Evolutionary conservation across 805 yeast genomes (phyloP).

Genomic region (Debaryomyces prosopidis): DNA sequence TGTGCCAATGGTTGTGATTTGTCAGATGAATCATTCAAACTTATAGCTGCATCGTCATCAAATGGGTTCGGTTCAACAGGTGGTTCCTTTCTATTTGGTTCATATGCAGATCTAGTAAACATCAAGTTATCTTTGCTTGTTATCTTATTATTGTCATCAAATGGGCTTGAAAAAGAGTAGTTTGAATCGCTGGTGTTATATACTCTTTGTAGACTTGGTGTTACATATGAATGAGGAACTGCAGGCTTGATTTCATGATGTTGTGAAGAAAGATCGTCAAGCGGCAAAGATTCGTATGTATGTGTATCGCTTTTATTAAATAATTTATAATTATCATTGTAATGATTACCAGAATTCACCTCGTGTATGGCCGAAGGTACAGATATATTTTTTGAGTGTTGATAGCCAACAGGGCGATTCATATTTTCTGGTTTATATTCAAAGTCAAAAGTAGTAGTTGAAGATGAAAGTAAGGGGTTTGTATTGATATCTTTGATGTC

Average conservation of each 20-base stretch:
- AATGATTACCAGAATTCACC: constrained; percentile 1
- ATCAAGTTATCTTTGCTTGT: constrained; percentile 5
- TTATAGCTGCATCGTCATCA: background rate
- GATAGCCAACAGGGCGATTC: background rate
- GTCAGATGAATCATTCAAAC: background rate
- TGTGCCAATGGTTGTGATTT: background rate
- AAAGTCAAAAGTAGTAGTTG: constrained; percentile 12
- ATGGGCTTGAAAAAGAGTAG: constrained; percentile 8
- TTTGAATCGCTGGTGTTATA: background rate
- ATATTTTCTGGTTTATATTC: constrained; percentile 2
- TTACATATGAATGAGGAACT: background rate
- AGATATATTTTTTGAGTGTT: background rate
- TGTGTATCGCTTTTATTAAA: constrained; percentile 4
- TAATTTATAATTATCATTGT: constrained; percentile 19
- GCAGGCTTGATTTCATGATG: background rate
- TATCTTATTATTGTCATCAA: constrained; percentile 7
- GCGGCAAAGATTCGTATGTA: constrained; percentile 9
- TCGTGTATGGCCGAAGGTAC: constrained; percentile 6
- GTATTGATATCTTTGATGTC: constrained; percentile 21
- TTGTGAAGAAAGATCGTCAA: constrained; percentile 4
- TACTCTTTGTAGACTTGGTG: background rate
- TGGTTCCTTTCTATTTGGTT: background rate
- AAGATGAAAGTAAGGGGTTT: constrained; percentile 25
- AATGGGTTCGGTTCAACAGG: background rate
- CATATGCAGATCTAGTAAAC: constrained; percentile 1